Percentiles rank a stretch among this genome's conserved stretches.
phyloP scores from a whole-genome alignment of 2,329 filamentous ascomycete species.

The Diaporthe longicolla region DNA sequence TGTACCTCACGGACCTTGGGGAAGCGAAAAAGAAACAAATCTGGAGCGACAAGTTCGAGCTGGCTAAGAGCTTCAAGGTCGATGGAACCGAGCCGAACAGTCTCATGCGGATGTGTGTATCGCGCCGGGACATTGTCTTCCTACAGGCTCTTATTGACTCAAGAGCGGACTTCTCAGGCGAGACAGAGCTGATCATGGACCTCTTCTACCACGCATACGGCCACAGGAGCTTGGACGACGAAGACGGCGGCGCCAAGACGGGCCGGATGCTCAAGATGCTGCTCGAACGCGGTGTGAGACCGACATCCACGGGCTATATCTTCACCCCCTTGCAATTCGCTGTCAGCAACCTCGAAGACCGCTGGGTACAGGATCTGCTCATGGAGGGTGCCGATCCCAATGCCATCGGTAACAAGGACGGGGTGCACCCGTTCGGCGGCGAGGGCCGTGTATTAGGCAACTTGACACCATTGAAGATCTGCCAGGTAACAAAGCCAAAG shows the following conservation, averaged over 20 bases:
- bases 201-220: slow-evolving; percentile 17
- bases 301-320: not conserved
- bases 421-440: not conserved
- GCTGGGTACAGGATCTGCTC: slow-evolving; percentile 8
- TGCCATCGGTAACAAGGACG: not conserved
- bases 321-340: slow-evolving; percentile 36
- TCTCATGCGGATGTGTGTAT: slow-evolving; percentile 8
- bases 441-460: not conserved
- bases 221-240: not conserved
- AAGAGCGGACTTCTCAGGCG: slow-evolving; percentile 5
- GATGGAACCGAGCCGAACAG: not conserved
- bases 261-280: slow-evolving; percentile 20
- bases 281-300: slow-evolving; percentile 11
- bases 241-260: not conserved
- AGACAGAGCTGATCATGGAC: slow-evolving; percentile 15
- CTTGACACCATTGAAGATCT: not conserved
- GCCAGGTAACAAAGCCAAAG: too few species aligned
- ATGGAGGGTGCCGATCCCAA: not conserved
- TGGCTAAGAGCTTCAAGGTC: not conserved
- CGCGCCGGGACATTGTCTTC: not conserved
- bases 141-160: not conserved
- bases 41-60: slow-evolving; percentile 25
- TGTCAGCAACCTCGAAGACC: not conserved
- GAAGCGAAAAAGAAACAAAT: not conserved
- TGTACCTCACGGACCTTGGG: not conserved